These are phyloP conservation scores for Arabidopsis arenosa DNA, from an alignment of 345 rosid species.

Conservation along the genomic window DNA sequence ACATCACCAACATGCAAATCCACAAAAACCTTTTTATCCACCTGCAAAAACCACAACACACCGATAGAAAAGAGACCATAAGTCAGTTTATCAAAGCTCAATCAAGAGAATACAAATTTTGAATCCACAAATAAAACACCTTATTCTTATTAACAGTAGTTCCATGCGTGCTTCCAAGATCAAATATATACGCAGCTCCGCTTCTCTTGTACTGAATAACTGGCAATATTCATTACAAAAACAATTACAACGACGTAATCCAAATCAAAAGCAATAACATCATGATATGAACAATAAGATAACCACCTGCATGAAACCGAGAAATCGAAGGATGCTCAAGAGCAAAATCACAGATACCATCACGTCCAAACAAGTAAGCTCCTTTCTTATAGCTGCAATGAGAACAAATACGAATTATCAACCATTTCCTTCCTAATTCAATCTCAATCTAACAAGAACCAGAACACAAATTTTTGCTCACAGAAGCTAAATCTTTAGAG, in stretches of 20 bases:
- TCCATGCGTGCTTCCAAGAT: constrained; percentile 89
- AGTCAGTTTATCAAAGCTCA: not conserved
- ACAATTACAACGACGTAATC: not conserved
- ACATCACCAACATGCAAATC: constrained; percentile 90
- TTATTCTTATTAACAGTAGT: constrained; percentile 74
- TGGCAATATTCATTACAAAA: constrained; percentile 44
- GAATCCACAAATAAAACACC: constrained; percentile 48
- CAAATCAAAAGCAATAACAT: not conserved
- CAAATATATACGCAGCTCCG: constrained; percentile 83
- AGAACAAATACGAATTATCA: not conserved
- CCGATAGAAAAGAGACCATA: not conserved
- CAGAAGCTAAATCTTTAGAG: constrained; percentile 4
- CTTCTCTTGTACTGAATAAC: constrained; percentile 87
- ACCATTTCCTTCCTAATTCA: not conserved
- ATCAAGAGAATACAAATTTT: not conserved
- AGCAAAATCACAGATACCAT: constrained; percentile 79
- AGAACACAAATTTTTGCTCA: too few relatives aligned
- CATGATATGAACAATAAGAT: not conserved
- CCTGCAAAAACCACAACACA: constrained; percentile 52
- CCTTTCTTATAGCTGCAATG: constrained; percentile 74
- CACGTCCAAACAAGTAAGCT: constrained; percentile 96
- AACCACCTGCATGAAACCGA: constrained; percentile 90
- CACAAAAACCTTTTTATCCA: constrained; percentile 64
- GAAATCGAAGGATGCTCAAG: constrained; percentile 93
- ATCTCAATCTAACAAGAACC: too few relatives aligned